These are phyloP conservation scores for Ganoderma lucidum DNA, from an alignment of 1,284 basidiomycete species.

Conservation along the genomic window DNA sequence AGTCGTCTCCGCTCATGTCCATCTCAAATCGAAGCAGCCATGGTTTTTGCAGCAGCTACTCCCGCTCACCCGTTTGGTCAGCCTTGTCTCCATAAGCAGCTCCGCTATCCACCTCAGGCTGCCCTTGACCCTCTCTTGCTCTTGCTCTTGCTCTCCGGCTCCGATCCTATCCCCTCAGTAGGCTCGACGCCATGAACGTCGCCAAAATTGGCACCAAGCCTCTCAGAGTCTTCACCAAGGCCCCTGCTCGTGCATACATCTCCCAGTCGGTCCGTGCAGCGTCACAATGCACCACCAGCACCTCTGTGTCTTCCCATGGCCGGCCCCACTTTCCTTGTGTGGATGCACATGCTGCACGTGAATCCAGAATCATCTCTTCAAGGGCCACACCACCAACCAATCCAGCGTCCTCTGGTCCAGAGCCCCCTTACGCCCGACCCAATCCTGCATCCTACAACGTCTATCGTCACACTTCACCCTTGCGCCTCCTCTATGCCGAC, in stretches of 20 bases:
- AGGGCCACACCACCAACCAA: constrained; percentile 35
- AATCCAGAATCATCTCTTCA: constrained; percentile 55
- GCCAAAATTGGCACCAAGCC: constrained; percentile 28
- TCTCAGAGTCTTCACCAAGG: constrained; percentile 30
- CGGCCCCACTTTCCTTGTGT: constrained; percentile 76
- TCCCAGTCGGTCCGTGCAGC: constrained; percentile 36
- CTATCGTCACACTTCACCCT: constrained; percentile 68
- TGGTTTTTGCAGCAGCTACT: constrained; percentile 6
- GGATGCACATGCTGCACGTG: constrained; percentile 73
- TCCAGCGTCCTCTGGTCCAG: constrained; percentile 63
- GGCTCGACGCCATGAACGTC: constrained; percentile 30
- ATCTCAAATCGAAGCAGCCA: constrained; percentile 11
- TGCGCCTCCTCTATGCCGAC: constrained; percentile 79
- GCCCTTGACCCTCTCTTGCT: not conserved
- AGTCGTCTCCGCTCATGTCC: constrained; percentile 3
- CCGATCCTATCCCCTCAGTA: not conserved
- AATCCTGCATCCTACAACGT: constrained; percentile 72
- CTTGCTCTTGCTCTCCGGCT: not conserved
- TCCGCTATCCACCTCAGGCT: constrained; percentile 1
- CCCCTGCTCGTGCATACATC: constrained; percentile 22
- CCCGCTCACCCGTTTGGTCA: constrained; percentile 15
- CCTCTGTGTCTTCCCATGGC: constrained; percentile 30
- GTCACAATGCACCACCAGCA: constrained; percentile 38
- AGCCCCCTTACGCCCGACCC: constrained; percentile 81
- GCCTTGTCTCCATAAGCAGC: constrained; percentile 17